Evolutionary conservation across 108 stramenopile species (phyloP).

Genomic region (Parietichytrium sp.): DNA sequence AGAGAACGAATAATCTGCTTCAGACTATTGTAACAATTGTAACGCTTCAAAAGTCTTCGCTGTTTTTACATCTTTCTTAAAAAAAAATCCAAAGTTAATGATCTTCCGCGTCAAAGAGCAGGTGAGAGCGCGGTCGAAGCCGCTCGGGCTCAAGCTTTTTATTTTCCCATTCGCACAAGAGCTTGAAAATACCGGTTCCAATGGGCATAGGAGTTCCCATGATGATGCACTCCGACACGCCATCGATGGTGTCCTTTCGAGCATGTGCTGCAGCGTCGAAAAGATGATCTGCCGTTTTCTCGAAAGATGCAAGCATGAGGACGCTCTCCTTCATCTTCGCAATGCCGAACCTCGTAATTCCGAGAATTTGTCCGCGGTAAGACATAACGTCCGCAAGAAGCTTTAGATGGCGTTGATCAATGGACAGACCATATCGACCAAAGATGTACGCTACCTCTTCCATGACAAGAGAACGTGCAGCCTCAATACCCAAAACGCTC

Average conservation of each 20-base stretch:
- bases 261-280: constrained; percentile 98
- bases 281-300: constrained; percentile 97
- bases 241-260: constrained; percentile 89
- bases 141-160: not conserved
- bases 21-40: no score
- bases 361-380: constrained; percentile 80
- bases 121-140: no score
- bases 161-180: constrained; percentile 46
- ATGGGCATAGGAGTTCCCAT: constrained; percentile 97
- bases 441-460: constrained; percentile 93
- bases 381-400: constrained; percentile 98
- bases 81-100: no score
- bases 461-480: constrained; percentile 79
- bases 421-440: constrained; percentile 89
- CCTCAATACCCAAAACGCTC: constrained; percentile 88
- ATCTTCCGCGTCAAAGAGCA: no score
- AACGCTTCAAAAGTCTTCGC: no score
- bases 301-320: constrained; percentile 97
- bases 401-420: constrained; percentile 89
- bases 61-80: no score
- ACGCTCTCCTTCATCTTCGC: constrained; percentile 97
- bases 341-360: constrained; percentile 95
- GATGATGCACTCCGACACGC: constrained; percentile 98
- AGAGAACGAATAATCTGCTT: no score
- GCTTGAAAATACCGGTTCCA: constrained; percentile 92